These are phyloP conservation scores for Plantago major DNA, from an alignment of 257 asterid species.

Conservation along the genomic window DNA sequence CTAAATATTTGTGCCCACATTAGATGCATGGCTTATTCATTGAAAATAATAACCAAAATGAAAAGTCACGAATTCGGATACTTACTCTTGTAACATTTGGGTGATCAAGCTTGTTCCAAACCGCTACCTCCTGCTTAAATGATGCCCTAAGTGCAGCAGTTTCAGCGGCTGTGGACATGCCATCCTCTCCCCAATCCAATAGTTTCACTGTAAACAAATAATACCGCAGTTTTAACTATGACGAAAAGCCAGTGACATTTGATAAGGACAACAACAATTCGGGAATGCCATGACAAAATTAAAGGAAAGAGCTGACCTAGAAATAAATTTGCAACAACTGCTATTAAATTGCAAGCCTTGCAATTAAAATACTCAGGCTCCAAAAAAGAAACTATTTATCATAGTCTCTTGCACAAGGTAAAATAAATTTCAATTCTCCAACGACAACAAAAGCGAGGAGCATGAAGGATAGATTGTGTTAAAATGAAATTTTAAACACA, in stretches of 20 bases:
- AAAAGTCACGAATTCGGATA: conserved; percentile 12
- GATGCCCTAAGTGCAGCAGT: conserved; percentile 71
- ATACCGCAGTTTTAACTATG: neutral
- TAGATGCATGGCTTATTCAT: neutral
- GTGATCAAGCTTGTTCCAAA: conserved; percentile 86
- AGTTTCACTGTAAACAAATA: conserved; percentile 50
- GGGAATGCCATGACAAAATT: too few relatives aligned
- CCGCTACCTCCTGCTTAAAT: conserved; percentile 75
- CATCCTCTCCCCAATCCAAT: conserved; percentile 94
- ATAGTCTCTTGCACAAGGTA: too few relatives aligned
- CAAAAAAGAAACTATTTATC: too few relatives aligned
- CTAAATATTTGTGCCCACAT: neutral
- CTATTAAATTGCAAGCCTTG: too few relatives aligned
- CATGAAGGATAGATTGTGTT: neutral
- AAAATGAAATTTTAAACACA: neutral
- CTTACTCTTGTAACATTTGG: conserved; percentile 60
- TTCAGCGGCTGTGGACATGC: conserved; percentile 72
- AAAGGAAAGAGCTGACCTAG: too few relatives aligned
- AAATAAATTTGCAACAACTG: too few relatives aligned
- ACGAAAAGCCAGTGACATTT: neutral
- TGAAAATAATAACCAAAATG: neutral
- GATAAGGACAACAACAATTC: too few relatives aligned
- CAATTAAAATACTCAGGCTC: too few relatives aligned
- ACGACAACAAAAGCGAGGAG: neutral
- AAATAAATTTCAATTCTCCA: too few relatives aligned